Conservation (phyloP, 768 basidiomycete genomes). For the Melanogaster broomeanus region DNA sequence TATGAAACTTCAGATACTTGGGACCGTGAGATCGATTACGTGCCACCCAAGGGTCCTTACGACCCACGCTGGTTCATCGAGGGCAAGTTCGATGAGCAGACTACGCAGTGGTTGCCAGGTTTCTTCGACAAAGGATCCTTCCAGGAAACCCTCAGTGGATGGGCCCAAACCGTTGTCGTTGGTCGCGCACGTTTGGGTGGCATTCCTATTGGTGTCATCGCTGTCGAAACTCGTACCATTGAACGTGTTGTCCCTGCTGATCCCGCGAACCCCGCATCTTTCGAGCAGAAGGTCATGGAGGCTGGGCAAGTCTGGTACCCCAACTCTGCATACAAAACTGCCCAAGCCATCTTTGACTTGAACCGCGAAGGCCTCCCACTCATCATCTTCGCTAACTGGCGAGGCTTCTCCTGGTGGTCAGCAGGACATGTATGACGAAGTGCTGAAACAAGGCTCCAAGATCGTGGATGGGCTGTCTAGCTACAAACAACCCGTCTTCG, state of each 20-base stretch:
- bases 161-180: conserved; percentile 98
- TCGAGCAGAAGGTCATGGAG: conserved; percentile 98
- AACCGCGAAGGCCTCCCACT: conserved; percentile 95
- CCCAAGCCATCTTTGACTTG: conserved; percentile 98
- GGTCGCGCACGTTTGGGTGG: conserved; percentile 96
- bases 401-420: conserved; percentile 99
- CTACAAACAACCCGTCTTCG: conserved; percentile 97
- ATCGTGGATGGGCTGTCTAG: conserved; percentile 97
- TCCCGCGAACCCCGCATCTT: conserved; percentile 94
- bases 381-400: conserved; percentile 99
- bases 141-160: conserved; percentile 98
- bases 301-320: conserved; percentile 99
- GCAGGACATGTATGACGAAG: conserved; percentile 98
- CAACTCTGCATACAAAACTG: conserved; percentile 99
- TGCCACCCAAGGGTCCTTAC: conserved; percentile 91
- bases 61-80: conserved; percentile 98
- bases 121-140: conserved; percentile 98
- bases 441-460: conserved; percentile 96
- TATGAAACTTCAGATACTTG: conserved; percentile 72
- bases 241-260: conserved; percentile 97
- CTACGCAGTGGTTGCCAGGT: conserved; percentile 76
- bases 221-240: conserved; percentile 96
- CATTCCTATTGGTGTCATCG: conserved; percentile 97
- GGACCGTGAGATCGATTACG: conserved; percentile 92
- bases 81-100: conserved; percentile 85